Evolutionary conservation across 306 rosid genomes (phyloP), one percentile per base, ranked within the genome.

Genomic region (Cajanus cajan): DNA sequence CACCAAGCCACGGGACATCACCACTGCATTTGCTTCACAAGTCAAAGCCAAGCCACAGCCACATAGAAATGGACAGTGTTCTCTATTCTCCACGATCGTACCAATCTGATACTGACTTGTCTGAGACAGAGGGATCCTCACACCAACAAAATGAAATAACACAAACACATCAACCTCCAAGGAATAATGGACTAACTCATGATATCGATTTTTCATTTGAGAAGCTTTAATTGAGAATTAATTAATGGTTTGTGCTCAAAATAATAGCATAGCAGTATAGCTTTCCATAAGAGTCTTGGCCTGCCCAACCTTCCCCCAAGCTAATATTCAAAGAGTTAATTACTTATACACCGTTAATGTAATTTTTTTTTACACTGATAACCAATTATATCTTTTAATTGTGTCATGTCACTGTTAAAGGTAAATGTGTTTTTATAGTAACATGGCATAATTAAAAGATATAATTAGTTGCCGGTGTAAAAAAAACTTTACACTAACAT

Each of bases 1-100:
- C 90, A 9, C 91, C 93, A 43, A 89, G 93, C 68, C 89, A 41
- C 41, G 90, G 91, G 2, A 48, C 93, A 37, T 89, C 93, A 4
- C 93, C 90, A 0, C 0, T 87, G 43, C 90, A 87, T 55, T 78
- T 87, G 82, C 96, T 87, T 2, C 93, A 87, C 64, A 86, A 73
- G 41, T 80, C 70, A 69, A 79, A 80, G 13, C 84, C 75, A 79
- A 77, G 13, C 84, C 93, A 13, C n/a, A 71, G 65, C 41, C 87
- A 82, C 47, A 57, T 40, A 1, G 88, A 88, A 21, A 39, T 76
- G 0, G 93, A 88, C 37, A 79, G 72, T 18, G 88, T 74, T 45
- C 74, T 21, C 28, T 69, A 69, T 50, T 90, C 90, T 62, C 92
- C 95, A 12, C 50, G 73, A 48, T 88, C 91, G 57, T 80, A 82